Conservation (phyloP, 345 rosid genomes). For the Balakata baccata region DNA sequence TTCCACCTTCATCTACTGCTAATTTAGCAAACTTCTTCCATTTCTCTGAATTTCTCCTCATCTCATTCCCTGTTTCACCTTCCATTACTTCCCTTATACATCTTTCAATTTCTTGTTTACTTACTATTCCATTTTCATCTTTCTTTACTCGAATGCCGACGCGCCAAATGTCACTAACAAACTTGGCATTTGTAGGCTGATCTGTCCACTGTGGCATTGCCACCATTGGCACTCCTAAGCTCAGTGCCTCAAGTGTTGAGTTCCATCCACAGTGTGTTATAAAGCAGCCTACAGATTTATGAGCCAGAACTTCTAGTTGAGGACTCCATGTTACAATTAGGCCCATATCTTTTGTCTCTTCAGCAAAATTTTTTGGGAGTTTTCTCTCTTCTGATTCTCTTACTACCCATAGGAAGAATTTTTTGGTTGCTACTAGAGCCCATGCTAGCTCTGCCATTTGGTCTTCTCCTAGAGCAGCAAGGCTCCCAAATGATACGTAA, state of each 20-base stretch:
- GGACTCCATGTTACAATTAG: constrained; percentile 7
- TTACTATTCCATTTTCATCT: neutral
- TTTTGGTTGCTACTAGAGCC: constrained; percentile 27
- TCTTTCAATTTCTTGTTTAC: neutral
- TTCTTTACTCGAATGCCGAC: constrained; percentile 13
- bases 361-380: constrained; percentile 29
- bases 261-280: constrained; percentile 27
- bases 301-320: constrained; percentile 14
- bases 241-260: constrained; percentile 24
- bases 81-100: constrained; percentile 10
- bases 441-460: constrained; percentile 56
- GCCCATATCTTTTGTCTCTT: constrained; percentile 3
- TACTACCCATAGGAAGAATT: constrained; percentile 51
- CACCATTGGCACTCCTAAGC: constrained; percentile 28
- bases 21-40: constrained; percentile 47
- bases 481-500: constrained; percentile 60
- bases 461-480: constrained; percentile 32
- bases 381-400: constrained; percentile 44
- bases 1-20: constrained; percentile 40
- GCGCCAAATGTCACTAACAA: constrained; percentile 28
- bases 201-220: constrained; percentile 25
- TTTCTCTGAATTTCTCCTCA: constrained; percentile 36
- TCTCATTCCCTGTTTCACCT: neutral
- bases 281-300: constrained; percentile 19
- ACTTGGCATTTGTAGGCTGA: constrained; percentile 24